phyloP scores from a whole-genome alignment of 2,329 filamentous ascomycete species.

The Monosporascus sp. region DNA sequence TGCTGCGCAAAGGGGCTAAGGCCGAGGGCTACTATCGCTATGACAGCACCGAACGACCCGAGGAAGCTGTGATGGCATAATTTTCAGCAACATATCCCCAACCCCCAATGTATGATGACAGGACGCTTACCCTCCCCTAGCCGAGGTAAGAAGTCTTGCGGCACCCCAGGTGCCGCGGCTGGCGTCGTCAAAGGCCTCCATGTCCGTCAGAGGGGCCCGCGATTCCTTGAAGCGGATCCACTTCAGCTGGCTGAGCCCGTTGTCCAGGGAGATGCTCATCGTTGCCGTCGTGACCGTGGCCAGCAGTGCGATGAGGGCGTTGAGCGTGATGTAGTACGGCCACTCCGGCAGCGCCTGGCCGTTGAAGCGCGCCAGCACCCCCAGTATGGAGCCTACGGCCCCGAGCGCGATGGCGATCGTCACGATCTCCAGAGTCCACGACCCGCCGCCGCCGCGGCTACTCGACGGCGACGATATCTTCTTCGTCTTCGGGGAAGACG shows the following conservation, averaged over 20 bases:
- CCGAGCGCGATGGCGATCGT: slow-evolving; percentile 19
- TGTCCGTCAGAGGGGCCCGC: slow-evolving; percentile 22
- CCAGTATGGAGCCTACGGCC: slow-evolving; percentile 23
- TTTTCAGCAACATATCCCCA: background rate
- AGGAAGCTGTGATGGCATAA: slow-evolving; percentile 9
- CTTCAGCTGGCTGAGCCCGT: slow-evolving; percentile 26
- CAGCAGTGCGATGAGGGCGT: slow-evolving; percentile 26
- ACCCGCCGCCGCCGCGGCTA: slow-evolving; percentile 2
- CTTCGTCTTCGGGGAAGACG: background rate
- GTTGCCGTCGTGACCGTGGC: slow-evolving; percentile 23
- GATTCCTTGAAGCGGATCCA: slow-evolving; percentile 27
- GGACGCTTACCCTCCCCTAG: slow-evolving; percentile 21
- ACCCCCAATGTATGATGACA: too few species aligned
- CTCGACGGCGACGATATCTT: slow-evolving; percentile 1
- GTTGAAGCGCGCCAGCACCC: slow-evolving; percentile 24
- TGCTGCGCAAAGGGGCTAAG: slow-evolving; percentile 28
- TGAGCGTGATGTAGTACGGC: slow-evolving; percentile 27
- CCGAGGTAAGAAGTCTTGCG: slow-evolving; percentile 19
- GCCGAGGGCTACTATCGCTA: slow-evolving; percentile 22
- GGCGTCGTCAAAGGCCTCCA: slow-evolving; percentile 28
- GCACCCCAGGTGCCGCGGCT: slow-evolving; percentile 26
- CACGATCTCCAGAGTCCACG: slow-evolving; percentile 24
- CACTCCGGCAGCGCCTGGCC: slow-evolving; percentile 21
- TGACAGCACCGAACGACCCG: slow-evolving; percentile 23
- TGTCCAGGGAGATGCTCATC: slow-evolving; percentile 24